Conservation (phyloP, 2,329 filamentous ascomycete species). For the Fusarium sp. region DNA sequence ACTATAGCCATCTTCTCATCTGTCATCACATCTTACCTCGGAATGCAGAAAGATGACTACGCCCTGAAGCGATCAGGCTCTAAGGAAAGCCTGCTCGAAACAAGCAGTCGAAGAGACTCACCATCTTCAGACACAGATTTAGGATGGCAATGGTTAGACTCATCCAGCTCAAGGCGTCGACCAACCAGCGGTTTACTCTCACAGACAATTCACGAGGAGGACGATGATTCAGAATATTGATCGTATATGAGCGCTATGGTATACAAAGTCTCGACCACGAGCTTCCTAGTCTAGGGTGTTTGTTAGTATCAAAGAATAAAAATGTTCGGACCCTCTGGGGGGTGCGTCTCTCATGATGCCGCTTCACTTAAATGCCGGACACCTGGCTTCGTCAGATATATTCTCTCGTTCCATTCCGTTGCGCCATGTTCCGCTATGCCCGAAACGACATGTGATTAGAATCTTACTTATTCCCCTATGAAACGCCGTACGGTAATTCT, state of each 20-base stretch:
- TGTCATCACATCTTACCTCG: constrained; percentile 64
- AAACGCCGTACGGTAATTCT: constrained; percentile 34
- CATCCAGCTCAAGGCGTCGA: constrained; percentile 54
- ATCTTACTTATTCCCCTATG: constrained; percentile 10
- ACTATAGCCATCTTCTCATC: constrained; percentile 68
- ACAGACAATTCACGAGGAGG: constrained; percentile 79
- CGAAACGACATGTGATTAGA: constrained; percentile 25
- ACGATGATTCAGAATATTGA: constrained; percentile 66
- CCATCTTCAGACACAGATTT: constrained; percentile 51
- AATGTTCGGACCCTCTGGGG: not conserved
- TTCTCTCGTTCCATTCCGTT: constrained; percentile 33
- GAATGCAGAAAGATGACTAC: constrained; percentile 52
- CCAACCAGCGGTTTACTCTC: constrained; percentile 65
- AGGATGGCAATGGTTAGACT: constrained; percentile 55
- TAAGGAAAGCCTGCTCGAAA: constrained; percentile 31
- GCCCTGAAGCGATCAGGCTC: constrained; percentile 14
- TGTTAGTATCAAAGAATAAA: constrained; percentile 8
- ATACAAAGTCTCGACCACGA: constrained; percentile 2
- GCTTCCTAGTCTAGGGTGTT: constrained; percentile 16
- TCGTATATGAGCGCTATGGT: not conserved
- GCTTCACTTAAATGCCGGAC: constrained; percentile 30
- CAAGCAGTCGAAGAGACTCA: constrained; percentile 31
- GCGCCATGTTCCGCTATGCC: constrained; percentile 30
- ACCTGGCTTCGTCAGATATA: constrained; percentile 18
- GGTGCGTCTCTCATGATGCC: constrained; percentile 4